Conservation (phyloP, 2,329 filamentous ascomycete species). For the Biscogniauxia marginata region DNA sequence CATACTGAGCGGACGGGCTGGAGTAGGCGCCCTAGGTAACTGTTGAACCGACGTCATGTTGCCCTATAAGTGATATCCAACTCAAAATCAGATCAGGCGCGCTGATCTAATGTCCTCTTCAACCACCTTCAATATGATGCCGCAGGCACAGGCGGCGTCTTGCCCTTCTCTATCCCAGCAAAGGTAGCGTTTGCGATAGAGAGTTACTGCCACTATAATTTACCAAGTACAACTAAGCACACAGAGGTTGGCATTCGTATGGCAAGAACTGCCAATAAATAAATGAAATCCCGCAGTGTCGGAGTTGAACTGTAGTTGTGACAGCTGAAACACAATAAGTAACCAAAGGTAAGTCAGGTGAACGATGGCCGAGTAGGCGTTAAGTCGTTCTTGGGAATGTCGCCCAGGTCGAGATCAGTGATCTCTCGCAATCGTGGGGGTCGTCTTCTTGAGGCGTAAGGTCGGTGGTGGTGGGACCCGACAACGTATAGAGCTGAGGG, state of each 20-base stretch:
- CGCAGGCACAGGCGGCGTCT: not conserved
- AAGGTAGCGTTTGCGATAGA: not conserved
- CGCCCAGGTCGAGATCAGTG: not conserved
- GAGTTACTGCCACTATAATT: not conserved
- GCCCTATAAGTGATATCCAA: conserved; percentile 7
- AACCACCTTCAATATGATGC: not conserved
- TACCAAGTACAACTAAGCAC: not conserved
- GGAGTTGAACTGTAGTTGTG: not conserved
- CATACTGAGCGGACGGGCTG: conserved; percentile 41
- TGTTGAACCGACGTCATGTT: conserved; percentile 45
- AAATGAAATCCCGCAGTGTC: not conserved
- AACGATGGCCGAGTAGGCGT: not conserved
- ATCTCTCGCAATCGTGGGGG: not conserved
- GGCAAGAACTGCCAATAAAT: not conserved
- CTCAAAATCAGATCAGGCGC: conserved; percentile 2
- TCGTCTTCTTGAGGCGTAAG: not conserved
- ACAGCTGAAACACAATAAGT: not conserved
- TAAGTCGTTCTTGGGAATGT: not conserved
- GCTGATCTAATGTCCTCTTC: not conserved
- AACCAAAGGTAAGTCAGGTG: not conserved
- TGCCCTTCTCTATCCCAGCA: not conserved
- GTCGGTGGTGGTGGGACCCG: not conserved
- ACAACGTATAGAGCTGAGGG: not conserved
- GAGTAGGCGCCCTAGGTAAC: conserved; percentile 49
- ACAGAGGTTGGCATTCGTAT: not conserved